A percentile compares a stretch with the other conserved stretches of the same genome.
phyloP scores from a whole-genome alignment of 2,329 filamentous ascomycete genomes.

The Xylaria sp. region DNA sequence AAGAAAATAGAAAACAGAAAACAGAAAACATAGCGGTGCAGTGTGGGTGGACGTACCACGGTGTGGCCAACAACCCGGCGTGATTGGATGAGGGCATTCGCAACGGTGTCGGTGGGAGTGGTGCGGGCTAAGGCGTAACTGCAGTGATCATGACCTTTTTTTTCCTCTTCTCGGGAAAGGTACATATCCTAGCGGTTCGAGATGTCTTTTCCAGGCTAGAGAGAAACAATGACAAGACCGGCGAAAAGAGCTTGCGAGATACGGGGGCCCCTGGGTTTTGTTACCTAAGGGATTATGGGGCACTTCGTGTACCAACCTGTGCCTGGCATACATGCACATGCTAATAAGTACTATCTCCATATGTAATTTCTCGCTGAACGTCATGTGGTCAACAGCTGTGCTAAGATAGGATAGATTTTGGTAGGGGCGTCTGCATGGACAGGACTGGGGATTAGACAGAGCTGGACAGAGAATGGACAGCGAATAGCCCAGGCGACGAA shows the following conservation, averaged over 20 bases:
- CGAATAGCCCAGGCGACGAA: background rate
- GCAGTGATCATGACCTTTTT: constrained; percentile 28
- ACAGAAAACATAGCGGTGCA: background rate
- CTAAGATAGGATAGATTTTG: constrained; percentile 6
- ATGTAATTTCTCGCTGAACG: constrained; percentile 10
- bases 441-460: background rate
- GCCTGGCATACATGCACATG: constrained; percentile 2
- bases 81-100: constrained; percentile 51
- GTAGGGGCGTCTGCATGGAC: background rate
- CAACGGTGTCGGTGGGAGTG: constrained; percentile 37
- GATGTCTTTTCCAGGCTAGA: constrained; percentile 41
- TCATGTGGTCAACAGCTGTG: constrained; percentile 22
- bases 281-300: constrained; percentile 8
- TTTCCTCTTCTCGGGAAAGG: constrained; percentile 21
- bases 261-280: constrained; percentile 22
- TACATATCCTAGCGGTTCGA: constrained; percentile 34
- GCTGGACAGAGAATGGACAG: background rate
- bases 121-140: constrained; percentile 8
- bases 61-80: constrained; percentile 49
- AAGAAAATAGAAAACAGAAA: background rate
- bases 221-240: constrained; percentile 48
- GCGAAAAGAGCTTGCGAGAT: constrained; percentile 40
- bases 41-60: constrained; percentile 45
- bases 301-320: constrained; percentile 27
- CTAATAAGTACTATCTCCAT: too few relatives aligned